A percentile compares a stretch with the other conserved stretches of the same genome.
Evolutionary conservation across 2,329 filamentous ascomycete genomes (phyloP).

Genomic region (Pseudogymnoascus sp.): DNA sequence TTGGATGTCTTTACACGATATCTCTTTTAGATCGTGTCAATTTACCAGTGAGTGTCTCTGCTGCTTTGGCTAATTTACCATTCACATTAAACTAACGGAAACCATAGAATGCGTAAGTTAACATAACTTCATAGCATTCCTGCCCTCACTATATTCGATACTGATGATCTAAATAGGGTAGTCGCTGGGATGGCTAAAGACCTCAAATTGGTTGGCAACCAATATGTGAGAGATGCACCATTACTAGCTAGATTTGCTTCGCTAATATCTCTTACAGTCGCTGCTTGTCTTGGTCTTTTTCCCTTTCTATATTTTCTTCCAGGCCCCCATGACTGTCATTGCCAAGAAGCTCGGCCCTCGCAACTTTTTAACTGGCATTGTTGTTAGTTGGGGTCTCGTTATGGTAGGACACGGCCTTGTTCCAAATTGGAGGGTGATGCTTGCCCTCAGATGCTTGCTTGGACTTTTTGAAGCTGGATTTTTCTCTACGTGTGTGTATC

Average conservation of each 20-base stretch:
- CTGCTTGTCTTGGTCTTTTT: constrained; percentile 2
- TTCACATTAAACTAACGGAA: neutral
- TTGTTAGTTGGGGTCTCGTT: neutral
- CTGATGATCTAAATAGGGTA: neutral
- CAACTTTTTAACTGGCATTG: neutral
- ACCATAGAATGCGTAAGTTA: neutral
- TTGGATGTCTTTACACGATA: constrained; percentile 1
- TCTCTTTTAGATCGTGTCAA: neutral
- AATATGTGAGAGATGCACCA: neutral
- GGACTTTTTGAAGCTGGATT: constrained; percentile 28
- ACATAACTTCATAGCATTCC: neutral
- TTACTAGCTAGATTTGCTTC: neutral
- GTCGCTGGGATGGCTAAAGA: neutral
- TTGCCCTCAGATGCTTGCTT: constrained; percentile 35
- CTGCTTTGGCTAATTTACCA: neutral
- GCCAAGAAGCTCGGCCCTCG: neutral
- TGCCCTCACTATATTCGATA: neutral
- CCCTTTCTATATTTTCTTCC: neutral
- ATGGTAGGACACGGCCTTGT: constrained; percentile 49
- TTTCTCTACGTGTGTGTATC: constrained; percentile 26
- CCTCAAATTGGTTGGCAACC: neutral
- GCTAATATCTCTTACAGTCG: neutral
- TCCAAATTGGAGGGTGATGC: constrained; percentile 30
- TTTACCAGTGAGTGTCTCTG: neutral
- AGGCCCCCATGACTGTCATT: neutral